Conservation (phyloP, 768 basidiomycete genomes). For the Sporobolomyces phaffii region DNA sequence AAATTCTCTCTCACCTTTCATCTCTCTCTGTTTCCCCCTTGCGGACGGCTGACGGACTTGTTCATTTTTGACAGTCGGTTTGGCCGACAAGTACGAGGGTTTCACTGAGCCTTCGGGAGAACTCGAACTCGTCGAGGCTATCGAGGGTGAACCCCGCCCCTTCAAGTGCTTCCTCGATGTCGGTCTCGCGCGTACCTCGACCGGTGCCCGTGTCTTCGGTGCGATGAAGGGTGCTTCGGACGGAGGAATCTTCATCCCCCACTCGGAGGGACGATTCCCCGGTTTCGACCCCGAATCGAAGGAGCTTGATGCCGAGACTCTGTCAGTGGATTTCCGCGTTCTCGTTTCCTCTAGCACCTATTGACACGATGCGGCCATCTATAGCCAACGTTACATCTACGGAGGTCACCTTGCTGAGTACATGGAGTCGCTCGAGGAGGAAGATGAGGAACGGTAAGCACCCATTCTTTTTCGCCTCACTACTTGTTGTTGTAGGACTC, state of each 20-base stretch:
- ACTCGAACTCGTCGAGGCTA: constrained; percentile 69
- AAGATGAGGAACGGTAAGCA: constrained; percentile 78
- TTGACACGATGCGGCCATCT: not conserved
- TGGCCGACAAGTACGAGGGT: constrained; percentile 97
- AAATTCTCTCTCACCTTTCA: not conserved
- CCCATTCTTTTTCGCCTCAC: too few relatives aligned
- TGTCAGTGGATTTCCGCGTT: constrained; percentile 46
- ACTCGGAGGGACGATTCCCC: constrained; percentile 93
- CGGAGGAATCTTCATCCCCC: constrained; percentile 95
- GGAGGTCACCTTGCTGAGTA: constrained; percentile 84
- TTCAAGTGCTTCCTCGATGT: constrained; percentile 99
- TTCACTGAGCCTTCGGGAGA: constrained; percentile 84
- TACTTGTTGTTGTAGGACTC: too few relatives aligned
- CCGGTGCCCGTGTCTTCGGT: constrained; percentile 93
- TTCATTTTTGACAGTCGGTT: constrained; percentile 56
- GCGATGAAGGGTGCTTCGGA: constrained; percentile 98
- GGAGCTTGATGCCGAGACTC: constrained; percentile 82
- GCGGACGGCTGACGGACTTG: too few relatives aligned
- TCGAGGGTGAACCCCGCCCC: constrained; percentile 92
- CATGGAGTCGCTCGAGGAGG: constrained; percentile 99
- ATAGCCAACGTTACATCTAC: constrained; percentile 77
- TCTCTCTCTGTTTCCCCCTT: not conserved
- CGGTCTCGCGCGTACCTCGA: constrained; percentile 94
- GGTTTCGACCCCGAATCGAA: constrained; percentile 91
- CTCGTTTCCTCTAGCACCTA: not conserved